Conservation (phyloP, 805 yeast genomes). For the Blastobotrys chiropterorum region DNA sequence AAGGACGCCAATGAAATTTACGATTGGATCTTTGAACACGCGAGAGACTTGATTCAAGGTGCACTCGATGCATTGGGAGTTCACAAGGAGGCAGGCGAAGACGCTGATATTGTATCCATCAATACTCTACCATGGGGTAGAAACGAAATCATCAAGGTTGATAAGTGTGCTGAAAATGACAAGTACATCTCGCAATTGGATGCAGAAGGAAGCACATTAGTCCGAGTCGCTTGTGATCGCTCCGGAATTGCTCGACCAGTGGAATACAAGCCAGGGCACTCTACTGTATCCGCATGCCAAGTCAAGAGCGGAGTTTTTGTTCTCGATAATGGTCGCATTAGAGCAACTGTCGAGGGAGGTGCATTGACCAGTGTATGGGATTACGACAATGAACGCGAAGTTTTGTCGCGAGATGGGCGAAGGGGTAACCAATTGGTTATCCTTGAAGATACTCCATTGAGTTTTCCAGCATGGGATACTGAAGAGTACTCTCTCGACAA, state of each 20-base stretch:
- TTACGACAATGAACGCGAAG: slow-evolving; percentile 51
- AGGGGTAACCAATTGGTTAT: slow-evolving; percentile 78
- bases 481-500: slow-evolving; percentile 82
- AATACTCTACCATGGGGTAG: slow-evolving; percentile 67
- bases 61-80: slow-evolving; percentile 43
- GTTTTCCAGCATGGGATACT: slow-evolving; percentile 97
- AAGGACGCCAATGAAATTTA: slow-evolving; percentile 84
- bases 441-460: slow-evolving; percentile 85
- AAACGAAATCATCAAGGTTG: slow-evolving; percentile 39
- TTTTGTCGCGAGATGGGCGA: slow-evolving; percentile 47
- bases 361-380: slow-evolving; percentile 61
- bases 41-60: slow-evolving; percentile 45
- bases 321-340: slow-evolving; percentile 56
- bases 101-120: slow-evolving; percentile 25
- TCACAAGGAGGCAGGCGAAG: slow-evolving; percentile 11
- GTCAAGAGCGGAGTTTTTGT: slow-evolving; percentile 38
- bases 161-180: slow-evolving; percentile 13
- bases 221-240: neutral
- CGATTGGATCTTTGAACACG: slow-evolving; percentile 46
- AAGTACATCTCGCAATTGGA: neutral
- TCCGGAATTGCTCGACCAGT: neutral
- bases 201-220: neutral
- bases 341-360: slow-evolving; percentile 57
- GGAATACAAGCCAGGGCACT: neutral
- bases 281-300: slow-evolving; percentile 18